Percentiles rank a stretch among this genome's conserved stretches.
phyloP scores from a whole-genome alignment of 2,329 filamentous ascomycete species.

The Talaromyces piceae region DNA sequence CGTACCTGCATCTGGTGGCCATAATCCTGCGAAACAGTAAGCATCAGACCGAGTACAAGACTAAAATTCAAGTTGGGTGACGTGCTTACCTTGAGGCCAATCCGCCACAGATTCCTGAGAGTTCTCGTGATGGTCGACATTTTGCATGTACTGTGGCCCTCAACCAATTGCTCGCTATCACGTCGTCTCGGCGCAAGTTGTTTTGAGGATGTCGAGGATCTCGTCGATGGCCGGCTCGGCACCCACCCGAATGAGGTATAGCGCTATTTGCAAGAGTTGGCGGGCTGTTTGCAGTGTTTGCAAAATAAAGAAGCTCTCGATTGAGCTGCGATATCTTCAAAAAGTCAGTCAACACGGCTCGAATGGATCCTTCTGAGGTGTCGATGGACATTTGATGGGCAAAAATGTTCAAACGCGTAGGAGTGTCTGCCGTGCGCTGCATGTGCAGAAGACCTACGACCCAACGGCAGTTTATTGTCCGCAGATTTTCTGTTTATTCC shows the following conservation, averaged over 20 bases:
- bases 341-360: too few species aligned
- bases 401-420: conserved; percentile 34
- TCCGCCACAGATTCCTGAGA: conserved; percentile 74
- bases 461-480: conserved; percentile 24
- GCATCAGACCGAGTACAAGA: background rate
- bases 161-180: conserved; percentile 1
- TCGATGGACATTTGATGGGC: too few species aligned
- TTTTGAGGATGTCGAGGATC: conserved; percentile 13
- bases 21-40: conserved; percentile 59
- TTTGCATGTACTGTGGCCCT: conserved; percentile 25
- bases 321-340: too few species aligned
- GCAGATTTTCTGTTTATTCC: conserved; percentile 32
- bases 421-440: conserved; percentile 30
- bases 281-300: conserved; percentile 32
- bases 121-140: conserved; percentile 94
- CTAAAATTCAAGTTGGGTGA: background rate
- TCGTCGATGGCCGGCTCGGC: conserved; percentile 18
- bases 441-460: conserved; percentile 22
- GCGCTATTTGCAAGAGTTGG: conserved; percentile 9
- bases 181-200: conserved; percentile 10
- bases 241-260: conserved; percentile 18
- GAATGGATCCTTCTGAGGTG: too few species aligned
- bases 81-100: conserved; percentile 70
- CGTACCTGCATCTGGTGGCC: conserved; percentile 85
- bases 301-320: conserved; percentile 6